Evolutionary conservation across 352 stramenopile genomes (phyloP).

Genomic region (Globisporangium cystogenes): DNA sequence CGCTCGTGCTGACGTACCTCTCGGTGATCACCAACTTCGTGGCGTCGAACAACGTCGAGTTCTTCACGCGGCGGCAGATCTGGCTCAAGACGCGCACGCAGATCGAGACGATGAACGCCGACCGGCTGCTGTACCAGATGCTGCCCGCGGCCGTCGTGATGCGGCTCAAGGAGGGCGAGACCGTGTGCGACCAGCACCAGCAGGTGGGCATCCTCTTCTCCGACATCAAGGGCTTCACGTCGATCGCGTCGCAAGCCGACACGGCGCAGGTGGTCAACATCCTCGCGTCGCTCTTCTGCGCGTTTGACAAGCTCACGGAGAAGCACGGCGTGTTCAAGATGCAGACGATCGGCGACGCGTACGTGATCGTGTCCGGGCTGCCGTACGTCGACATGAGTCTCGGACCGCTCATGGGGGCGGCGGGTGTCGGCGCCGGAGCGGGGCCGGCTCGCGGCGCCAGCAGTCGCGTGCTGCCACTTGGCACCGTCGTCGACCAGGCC

Average conservation of each 20-base stretch:
- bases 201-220: conserved; percentile 88
- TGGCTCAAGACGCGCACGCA: conserved; percentile 84
- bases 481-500: conserved; percentile 12
- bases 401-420: conserved; percentile 32
- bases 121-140: conserved; percentile 85
- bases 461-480: conserved; percentile 50
- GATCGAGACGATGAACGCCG: conserved; percentile 78
- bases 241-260: conserved; percentile 78
- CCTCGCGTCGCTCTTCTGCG: conserved; percentile 88
- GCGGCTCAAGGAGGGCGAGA: conserved; percentile 80
- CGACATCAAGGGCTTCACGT: conserved; percentile 91
- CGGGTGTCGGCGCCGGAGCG: conserved; percentile 8
- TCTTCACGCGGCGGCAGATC: conserved; percentile 78
- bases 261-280: conserved; percentile 89
- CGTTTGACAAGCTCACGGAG: conserved; percentile 89
- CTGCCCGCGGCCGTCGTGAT: conserved; percentile 77
- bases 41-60: conserved; percentile 74
- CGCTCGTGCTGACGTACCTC: conserved; percentile 75
- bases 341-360: conserved; percentile 92
- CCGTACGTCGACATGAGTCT: conserved; percentile 87
- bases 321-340: conserved; percentile 93
- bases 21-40: conserved; percentile 75
- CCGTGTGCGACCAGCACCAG: conserved; percentile 81
- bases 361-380: conserved; percentile 85
- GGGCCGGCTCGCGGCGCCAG: conserved; percentile 15